phyloP scores from a whole-genome alignment of 495 filamentous ascomycete genomes.

The Xylaria curta region DNA sequence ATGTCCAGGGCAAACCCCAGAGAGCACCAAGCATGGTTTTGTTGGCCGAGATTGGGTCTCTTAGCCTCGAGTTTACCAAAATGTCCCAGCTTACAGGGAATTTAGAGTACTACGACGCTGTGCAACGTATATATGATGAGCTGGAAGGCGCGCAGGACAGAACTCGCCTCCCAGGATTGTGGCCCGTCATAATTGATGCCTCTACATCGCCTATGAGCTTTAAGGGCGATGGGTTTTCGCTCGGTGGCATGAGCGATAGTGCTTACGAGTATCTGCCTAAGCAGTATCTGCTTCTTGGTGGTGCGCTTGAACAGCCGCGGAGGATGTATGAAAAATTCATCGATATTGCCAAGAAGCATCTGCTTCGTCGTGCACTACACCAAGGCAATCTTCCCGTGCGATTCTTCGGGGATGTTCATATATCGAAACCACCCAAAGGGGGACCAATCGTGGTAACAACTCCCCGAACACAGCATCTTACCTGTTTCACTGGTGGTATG shows the following conservation, averaged over 20 bases:
- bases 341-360: constrained; percentile 68
- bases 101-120: constrained; percentile 83
- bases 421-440: constrained; percentile 32
- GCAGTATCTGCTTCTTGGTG: constrained; percentile 72
- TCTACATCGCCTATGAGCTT: constrained; percentile 59
- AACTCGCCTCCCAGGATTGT: constrained; percentile 78
- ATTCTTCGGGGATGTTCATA: constrained; percentile 59
- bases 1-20: constrained; percentile 35
- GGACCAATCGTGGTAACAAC: constrained; percentile 33
- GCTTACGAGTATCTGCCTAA: constrained; percentile 87
- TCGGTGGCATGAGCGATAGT: constrained; percentile 82
- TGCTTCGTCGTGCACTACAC: constrained; percentile 69
- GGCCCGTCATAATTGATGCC: constrained; percentile 75
- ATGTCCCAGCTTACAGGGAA: constrained; percentile 82
- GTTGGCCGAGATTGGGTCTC: constrained; percentile 72
- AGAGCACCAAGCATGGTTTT: constrained; percentile 54
- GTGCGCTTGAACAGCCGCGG: constrained; percentile 72
- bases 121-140: constrained; percentile 79
- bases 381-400: constrained; percentile 69
- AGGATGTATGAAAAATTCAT: constrained; percentile 77
- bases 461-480: constrained; percentile 50
- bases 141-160: constrained; percentile 69
- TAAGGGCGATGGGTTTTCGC: constrained; percentile 56
- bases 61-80: constrained; percentile 83
- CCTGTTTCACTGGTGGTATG: constrained; percentile 88